Evolutionary conservation across 495 filamentous ascomycete genomes (phyloP), one percentile per base, ranked within the genome.

Genomic region (Aspergillus olivimuriae): DNA sequence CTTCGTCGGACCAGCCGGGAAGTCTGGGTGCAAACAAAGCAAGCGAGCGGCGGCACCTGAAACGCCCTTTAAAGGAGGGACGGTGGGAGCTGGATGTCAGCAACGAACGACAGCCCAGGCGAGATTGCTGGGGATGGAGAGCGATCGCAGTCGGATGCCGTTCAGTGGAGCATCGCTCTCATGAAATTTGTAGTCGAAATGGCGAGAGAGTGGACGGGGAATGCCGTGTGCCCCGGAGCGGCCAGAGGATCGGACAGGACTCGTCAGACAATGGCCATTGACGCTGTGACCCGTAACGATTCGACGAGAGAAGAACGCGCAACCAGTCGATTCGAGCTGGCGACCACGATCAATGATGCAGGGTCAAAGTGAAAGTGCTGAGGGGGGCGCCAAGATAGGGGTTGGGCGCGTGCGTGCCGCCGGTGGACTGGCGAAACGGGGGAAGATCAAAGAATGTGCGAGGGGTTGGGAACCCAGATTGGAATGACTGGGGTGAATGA

Each of bases 1-100:
- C 60, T 70, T 66, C 59, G 53, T 60, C 66, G 66, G 66, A 41
- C 66, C 66, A 66, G 66, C 66, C 66, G 53, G 59, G 52, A 68
- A 66, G 66, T 66, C 60, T 46, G 48, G 37, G 46, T 51, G 33
- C 37, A 41, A 41, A n/a, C 20, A 46, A 24, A 46, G 36, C 43
- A 34, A 22, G 39, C 44, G 30, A 34, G 21, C 40, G 24, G 26
- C 22, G 28, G 34, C 40, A 38, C 40, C n/a, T 31, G 35, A 11
- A 18, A 31, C 8, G 22, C 16, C 17, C 26, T 41, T 41, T 47
- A 42, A 53, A 46, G 32, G 34, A 39, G 26, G 28, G 31, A 9
- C 24, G 26, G 17, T 39, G 21, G 11, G 37, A 50, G 31, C n/a
- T n/a, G n/a, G n/a, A n/a, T n/a, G n/a, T n/a, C n/a, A n/a, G n/a